A percentile compares a stretch with the other conserved stretches of the same genome.
phyloP scores from a whole-genome alignment of 164 flowering plant species.

The Nymphaea colorata region DNA sequence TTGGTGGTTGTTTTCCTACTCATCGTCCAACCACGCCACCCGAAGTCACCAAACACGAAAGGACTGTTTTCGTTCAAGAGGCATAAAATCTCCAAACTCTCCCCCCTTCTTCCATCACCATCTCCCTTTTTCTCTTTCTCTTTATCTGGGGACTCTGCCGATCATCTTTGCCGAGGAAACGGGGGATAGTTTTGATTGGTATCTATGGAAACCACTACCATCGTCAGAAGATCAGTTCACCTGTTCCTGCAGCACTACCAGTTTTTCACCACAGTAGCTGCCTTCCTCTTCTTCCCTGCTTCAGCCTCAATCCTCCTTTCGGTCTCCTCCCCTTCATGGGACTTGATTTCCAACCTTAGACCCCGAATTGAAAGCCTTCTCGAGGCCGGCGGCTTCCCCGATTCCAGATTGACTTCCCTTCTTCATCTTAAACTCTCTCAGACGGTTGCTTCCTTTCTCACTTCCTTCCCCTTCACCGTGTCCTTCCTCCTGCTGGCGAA shows the following conservation, averaged over 20 bases:
- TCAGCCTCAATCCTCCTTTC: conserved; percentile 53
- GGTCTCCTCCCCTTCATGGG: conserved; percentile 24
- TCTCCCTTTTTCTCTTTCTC: conserved; percentile 3
- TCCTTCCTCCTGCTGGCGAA: conserved; percentile 62
- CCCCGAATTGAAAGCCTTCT: conserved; percentile 39
- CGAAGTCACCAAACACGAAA: too few species aligned
- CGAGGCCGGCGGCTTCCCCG: conserved; percentile 62
- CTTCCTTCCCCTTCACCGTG: conserved; percentile 56
- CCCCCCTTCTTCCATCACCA: background rate
- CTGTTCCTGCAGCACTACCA: conserved; percentile 53
- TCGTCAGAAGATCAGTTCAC: conserved; percentile 56
- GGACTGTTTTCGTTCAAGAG: too few species aligned
- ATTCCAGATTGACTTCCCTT: conserved; percentile 35
- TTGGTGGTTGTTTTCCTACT: too few species aligned
- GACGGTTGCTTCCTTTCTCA: conserved; percentile 37
- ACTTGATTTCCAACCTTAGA: conserved; percentile 17
- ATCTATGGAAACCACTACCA: conserved; percentile 8
- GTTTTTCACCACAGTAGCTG: conserved; percentile 31
- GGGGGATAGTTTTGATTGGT: too few species aligned
- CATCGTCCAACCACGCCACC: too few species aligned
- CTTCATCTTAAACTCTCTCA: conserved; percentile 60
- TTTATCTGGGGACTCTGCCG: background rate
- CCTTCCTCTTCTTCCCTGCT: conserved; percentile 50
- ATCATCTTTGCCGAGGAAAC: background rate
- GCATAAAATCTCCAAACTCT: background rate